Conservation (phyloP, 106 monocot genomes). For the Dendrobium officinale region DNA sequence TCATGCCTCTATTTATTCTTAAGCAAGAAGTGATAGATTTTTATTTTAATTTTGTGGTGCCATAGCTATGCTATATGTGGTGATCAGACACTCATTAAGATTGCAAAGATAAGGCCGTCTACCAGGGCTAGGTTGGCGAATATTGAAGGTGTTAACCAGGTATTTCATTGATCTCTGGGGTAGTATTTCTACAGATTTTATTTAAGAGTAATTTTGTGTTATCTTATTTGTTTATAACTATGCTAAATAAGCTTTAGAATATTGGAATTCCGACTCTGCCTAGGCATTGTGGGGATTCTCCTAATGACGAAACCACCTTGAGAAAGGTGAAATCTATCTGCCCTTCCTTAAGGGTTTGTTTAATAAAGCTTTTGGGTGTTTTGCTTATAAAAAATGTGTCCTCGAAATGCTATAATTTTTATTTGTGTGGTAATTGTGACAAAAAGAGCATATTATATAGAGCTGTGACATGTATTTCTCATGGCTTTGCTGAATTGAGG, state of each 20-base stretch:
- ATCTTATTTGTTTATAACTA: neutral
- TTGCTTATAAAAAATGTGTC: too few species aligned
- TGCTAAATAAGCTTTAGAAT: conserved; percentile 4
- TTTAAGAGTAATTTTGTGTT: neutral
- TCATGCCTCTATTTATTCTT: neutral
- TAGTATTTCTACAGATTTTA: neutral
- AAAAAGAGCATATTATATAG: too few species aligned
- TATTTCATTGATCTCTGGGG: conserved; percentile 16
- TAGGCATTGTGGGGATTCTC: too few species aligned
- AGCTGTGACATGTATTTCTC: too few species aligned
- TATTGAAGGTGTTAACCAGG: conserved; percentile 97
- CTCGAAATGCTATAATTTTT: too few species aligned
- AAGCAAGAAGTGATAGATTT: neutral
- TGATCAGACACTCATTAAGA: conserved; percentile 77
- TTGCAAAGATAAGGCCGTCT: conserved; percentile 74
- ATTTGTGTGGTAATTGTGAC: too few species aligned
- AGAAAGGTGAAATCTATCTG: too few species aligned
- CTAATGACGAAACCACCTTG: too few species aligned
- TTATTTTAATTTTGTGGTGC: neutral
- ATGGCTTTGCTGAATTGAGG: too few species aligned
- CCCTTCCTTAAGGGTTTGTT: too few species aligned
- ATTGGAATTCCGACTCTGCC: neutral
- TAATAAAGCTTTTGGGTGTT: too few species aligned
- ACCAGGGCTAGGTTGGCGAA: conserved; percentile 83
- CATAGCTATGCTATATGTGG: conserved; percentile 97